Conservation (phyloP, 495 filamentous ascomycete genomes). For the Penicillium flavigenum region DNA sequence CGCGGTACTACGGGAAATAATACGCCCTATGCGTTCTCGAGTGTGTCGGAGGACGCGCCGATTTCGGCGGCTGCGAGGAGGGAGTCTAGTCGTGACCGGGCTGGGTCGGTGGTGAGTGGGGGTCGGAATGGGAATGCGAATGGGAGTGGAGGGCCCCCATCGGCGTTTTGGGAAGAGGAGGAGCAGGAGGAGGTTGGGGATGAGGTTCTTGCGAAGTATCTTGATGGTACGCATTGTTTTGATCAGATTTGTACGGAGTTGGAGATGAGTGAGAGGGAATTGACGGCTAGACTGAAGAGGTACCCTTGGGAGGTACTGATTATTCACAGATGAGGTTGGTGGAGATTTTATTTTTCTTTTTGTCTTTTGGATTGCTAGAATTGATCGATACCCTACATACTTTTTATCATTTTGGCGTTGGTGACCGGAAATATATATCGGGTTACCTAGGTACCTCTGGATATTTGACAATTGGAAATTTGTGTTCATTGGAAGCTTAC, state of each 20-base stretch:
- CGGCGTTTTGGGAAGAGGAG: conserved; percentile 34
- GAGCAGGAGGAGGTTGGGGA: conserved; percentile 39
- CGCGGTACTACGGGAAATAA: conserved; percentile 39
- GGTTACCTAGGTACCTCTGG: background rate
- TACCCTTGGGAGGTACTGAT: conserved; percentile 53
- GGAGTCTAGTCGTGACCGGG: conserved; percentile 24
- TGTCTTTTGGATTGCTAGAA: conserved; percentile 6
- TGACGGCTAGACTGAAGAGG: conserved; percentile 51
- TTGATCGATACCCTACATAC: conserved; percentile 16
- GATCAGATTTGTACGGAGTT: conserved; percentile 88
- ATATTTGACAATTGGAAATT: background rate
- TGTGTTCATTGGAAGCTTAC: background rate
- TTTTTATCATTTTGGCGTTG: background rate
- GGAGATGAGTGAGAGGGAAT: conserved; percentile 56
- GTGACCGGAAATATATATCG: background rate
- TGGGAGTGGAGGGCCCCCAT: conserved; percentile 20
- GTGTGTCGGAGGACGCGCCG: conserved; percentile 34
- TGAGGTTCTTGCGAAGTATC: conserved; percentile 58
- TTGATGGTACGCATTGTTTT: conserved; percentile 81
- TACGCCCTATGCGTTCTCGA: conserved; percentile 40
- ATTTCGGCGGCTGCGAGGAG: conserved; percentile 19
- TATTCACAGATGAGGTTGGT: conserved; percentile 52
- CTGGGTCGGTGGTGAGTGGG: conserved; percentile 35
- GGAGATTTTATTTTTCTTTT: background rate
- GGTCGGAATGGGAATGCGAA: conserved; percentile 23